Conservation (phyloP, 352 stramenopile species). For the Phytopythium cucurbitacearum region DNA sequence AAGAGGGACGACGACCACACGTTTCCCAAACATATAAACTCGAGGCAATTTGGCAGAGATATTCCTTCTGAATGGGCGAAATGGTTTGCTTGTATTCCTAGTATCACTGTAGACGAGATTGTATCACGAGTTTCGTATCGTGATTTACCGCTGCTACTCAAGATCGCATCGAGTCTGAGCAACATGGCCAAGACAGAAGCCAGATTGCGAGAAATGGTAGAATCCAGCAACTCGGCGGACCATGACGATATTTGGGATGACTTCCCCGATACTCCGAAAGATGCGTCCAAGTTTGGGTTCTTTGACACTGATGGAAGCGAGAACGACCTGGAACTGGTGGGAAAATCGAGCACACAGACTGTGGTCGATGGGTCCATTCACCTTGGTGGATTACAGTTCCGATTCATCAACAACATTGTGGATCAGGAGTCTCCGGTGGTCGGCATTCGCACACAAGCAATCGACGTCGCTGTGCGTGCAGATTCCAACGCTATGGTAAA, state of each 20-base stretch:
- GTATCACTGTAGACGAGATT: conserved; percentile 44
- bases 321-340: background rate
- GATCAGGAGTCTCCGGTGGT: conserved; percentile 77
- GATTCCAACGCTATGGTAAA: conserved; percentile 32
- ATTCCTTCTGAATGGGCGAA: conserved; percentile 36
- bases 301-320: conserved; percentile 20
- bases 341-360: conserved; percentile 8
- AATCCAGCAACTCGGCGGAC: conserved; percentile 22
- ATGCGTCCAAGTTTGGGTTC: conserved; percentile 31
- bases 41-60: conserved; percentile 16
- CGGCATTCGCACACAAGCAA: conserved; percentile 42
- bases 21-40: no score
- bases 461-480: conserved; percentile 29
- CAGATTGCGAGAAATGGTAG: conserved; percentile 35
- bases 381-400: conserved; percentile 46
- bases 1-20: no score
- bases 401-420: conserved; percentile 81
- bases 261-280: conserved; percentile 21
- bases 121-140: conserved; percentile 62
- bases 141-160: conserved; percentile 64
- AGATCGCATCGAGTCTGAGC: conserved; percentile 31
- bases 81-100: conserved; percentile 41
- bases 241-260: conserved; percentile 46
- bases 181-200: conserved; percentile 37
- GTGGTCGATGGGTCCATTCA: conserved; percentile 20